Base-by-base conservation (phyloP, 495 filamentous ascomycete species). In the Penicillium angulare region DNA sequence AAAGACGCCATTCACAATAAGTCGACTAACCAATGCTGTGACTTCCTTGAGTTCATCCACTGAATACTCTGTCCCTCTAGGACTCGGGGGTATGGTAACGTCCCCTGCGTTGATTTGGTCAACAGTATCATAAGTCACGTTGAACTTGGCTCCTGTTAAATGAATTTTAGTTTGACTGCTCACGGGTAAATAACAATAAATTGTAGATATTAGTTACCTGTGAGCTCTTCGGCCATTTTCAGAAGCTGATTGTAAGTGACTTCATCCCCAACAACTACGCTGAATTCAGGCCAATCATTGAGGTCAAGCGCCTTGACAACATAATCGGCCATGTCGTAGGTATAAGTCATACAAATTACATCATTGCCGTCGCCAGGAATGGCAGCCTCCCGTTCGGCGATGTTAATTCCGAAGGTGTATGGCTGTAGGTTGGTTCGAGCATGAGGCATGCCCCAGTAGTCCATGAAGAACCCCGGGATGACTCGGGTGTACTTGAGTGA, bases 321-420 rank as follows among this genome's bases (percentile, higher is more conserved):
- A 45, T 80, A 79, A 26, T 61, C 67, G 10, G 69, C 80, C 51
- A 81, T 63, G 53, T 84, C 80, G 10, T 64, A 66, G 5, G 75
- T 76, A 49, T 82, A 75, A 8, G 79, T 82, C 62, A 81, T 79
- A 39, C 69, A 55, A 21, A 80, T 68, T 9, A 54, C 59, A 23
- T 69, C 67, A 32, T 79, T 67, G 0, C 80, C 80, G 29, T 68
- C 60, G 0, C 80, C 79, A 1, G 78, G 79, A 31, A 84, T 80
- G 7, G 67, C 75, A 8, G 79, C 79, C 17, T 52, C 57, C 36
- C 71, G 64, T 57, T 68, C 66, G 1, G 60, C 29, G 3, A 81
- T 71, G 53, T 83, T 73, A 13, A 81, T 52, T 13, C 78, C 71
- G 15, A 80, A 64, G 1, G 63, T 61, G 7, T 62, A 60, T 2